phyloP scores from a whole-genome alignment of 169 alveolate species.

The Pseudocohnilembus persalinus region DNA sequence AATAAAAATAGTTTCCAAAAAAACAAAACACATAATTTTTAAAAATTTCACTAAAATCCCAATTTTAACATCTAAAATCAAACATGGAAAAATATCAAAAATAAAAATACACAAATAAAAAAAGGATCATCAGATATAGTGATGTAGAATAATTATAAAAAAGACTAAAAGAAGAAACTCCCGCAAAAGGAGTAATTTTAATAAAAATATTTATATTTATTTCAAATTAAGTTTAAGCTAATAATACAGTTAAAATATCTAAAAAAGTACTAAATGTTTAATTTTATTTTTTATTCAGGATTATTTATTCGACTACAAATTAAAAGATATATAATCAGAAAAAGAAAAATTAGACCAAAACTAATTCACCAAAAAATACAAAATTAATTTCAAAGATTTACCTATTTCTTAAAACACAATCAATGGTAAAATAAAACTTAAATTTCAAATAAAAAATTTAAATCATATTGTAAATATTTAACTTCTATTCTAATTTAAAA shows the following conservation, averaged over 20 bases:
- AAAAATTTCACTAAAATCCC: no score
- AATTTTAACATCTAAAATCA: no score
- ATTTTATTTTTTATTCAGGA: constrained; percentile 10
- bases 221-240: no score
- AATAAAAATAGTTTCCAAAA: no score
- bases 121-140: not conserved
- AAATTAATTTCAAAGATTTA: constrained; percentile 43
- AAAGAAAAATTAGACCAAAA: constrained; percentile 27
- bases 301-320: constrained; percentile 44
- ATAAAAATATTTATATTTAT: no score
- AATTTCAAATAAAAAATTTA: not conserved
- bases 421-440: not conserved
- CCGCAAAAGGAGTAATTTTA: not conserved
- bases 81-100: not conserved
- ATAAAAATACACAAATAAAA: not conserved
- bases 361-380: constrained; percentile 41
- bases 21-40: not conserved
- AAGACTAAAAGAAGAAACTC: not conserved
- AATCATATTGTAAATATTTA: not conserved
- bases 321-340: constrained; percentile 30
- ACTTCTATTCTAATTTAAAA: not conserved
- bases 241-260: no score
- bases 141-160: not conserved
- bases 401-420: constrained; percentile 38
- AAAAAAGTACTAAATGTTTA: no score